Conservation (phyloP, 1,284 basidiomycete genomes). For the Rhodofomes roseus region DNA sequence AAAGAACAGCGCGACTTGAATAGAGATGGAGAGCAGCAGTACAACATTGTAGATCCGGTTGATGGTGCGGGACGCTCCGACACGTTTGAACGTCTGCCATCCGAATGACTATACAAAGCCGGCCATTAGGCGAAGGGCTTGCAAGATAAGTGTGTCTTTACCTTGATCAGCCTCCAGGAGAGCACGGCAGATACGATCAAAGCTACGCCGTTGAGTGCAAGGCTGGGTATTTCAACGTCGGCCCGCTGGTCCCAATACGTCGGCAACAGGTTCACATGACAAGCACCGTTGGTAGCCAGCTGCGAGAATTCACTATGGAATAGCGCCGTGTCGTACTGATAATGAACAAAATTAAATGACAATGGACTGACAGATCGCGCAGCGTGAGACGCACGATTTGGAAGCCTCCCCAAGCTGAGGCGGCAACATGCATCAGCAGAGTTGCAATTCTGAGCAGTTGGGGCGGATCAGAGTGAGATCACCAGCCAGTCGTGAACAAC, state of each 20-base stretch:
- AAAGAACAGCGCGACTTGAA: slow-evolving; percentile 76
- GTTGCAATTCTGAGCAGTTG: slow-evolving; percentile 45
- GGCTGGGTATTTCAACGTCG: slow-evolving; percentile 57
- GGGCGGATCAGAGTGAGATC: neutral
- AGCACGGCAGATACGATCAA: slow-evolving; percentile 59
- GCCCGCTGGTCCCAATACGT: slow-evolving; percentile 57
- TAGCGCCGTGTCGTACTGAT: slow-evolving; percentile 37
- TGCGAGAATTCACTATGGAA: slow-evolving; percentile 56
- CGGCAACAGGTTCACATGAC: slow-evolving; percentile 51
- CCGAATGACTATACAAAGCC: slow-evolving; percentile 53
- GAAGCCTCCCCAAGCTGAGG: slow-evolving; percentile 66
- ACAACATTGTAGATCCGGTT: slow-evolving; percentile 73
- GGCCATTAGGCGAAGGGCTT: neutral
- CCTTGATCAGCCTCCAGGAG: slow-evolving; percentile 74
- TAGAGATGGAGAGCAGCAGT: slow-evolving; percentile 63
- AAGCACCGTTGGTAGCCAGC: slow-evolving; percentile 62
- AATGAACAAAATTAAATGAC: no score
- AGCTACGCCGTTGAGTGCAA: slow-evolving; percentile 59
- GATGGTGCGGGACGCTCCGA: slow-evolving; percentile 72
- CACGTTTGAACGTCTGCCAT: slow-evolving; percentile 83
- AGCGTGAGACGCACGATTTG: slow-evolving; percentile 40
- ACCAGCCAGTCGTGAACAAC: slow-evolving; percentile 15
- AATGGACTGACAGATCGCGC: no score
- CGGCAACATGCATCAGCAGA: slow-evolving; percentile 66
- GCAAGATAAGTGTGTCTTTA: slow-evolving; percentile 20